These are phyloP conservation scores for Mortierella sp. DNA, from an alignment of 371 early-diverging fungal genomes.

Conservation along the genomic window DNA sequence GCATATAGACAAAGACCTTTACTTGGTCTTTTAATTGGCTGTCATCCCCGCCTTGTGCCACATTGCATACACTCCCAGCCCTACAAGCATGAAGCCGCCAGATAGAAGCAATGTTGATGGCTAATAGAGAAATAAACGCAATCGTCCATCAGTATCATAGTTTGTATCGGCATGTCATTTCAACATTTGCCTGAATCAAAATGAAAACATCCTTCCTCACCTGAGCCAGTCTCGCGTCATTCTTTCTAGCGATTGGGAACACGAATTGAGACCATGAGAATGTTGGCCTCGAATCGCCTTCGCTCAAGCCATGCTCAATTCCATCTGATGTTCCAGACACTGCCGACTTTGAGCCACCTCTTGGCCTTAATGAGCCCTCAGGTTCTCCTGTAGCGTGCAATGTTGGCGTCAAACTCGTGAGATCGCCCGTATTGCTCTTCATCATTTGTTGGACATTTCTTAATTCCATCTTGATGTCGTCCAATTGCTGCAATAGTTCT, in stretches of 20 bases:
- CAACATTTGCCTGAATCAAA: background rate
- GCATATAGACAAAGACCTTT: background rate
- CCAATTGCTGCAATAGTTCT: conserved; percentile 6
- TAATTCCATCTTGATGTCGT: conserved; percentile 16
- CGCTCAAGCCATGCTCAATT: no score
- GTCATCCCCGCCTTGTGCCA: conserved; percentile 39
- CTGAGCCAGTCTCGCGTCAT: conserved; percentile 14
- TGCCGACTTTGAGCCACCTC: no score
- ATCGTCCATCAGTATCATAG: background rate
- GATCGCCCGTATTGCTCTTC: background rate
- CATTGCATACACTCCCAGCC: conserved; percentile 36
- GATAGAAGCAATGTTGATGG: conserved; percentile 44
- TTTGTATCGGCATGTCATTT: background rate
- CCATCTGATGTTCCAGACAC: no score
- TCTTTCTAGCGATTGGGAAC: conserved; percentile 35
- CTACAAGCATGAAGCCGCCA: conserved; percentile 46
- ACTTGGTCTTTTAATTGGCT: background rate
- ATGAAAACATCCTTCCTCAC: conserved; percentile 4
- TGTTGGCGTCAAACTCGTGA: conserved; percentile 1
- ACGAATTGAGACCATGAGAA: conserved; percentile 49
- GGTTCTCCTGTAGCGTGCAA: background rate
- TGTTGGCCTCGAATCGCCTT: background rate
- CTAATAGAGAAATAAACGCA: conserved; percentile 11
- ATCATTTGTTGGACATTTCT: background rate
- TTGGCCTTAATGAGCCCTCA: no score